Conservation (phyloP, 2,329 filamentous ascomycete genomes). For the Pseudocercospora eumusae region DNA sequence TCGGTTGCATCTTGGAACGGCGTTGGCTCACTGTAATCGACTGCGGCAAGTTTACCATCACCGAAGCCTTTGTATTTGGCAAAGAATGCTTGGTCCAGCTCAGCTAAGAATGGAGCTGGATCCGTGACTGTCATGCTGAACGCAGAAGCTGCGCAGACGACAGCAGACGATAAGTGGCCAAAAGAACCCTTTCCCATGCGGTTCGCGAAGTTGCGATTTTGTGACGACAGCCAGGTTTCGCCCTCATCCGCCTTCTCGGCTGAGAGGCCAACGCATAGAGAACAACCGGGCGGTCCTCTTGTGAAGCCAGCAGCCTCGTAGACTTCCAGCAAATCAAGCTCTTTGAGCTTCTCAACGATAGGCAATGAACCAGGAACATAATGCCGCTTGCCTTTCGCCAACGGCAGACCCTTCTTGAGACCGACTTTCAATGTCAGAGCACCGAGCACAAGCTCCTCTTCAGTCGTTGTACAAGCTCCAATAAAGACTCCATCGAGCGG, state of each 20-base stretch:
- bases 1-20: background rate
- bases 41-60: background rate
- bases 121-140: constrained; percentile 20
- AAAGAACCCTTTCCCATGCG: constrained; percentile 18
- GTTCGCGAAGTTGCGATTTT: constrained; percentile 22
- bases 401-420: background rate
- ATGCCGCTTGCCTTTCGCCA: constrained; percentile 8
- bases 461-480: constrained; percentile 21
- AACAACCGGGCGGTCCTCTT: constrained; percentile 8
- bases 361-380: constrained; percentile 18
- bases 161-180: constrained; percentile 19
- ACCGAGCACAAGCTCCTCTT: constrained; percentile 21
- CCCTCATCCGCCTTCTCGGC: constrained; percentile 16
- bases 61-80: constrained; percentile 5
- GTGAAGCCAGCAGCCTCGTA: constrained; percentile 13
- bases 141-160: constrained; percentile 12
- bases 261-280: constrained; percentile 15
- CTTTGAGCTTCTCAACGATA: constrained; percentile 14
- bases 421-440: constrained; percentile 14
- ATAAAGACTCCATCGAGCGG: constrained; percentile 21
- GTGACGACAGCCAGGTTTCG: constrained; percentile 12
- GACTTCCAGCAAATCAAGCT: constrained; percentile 13
- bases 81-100: constrained; percentile 2
- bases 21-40: background rate
- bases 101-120: constrained; percentile 5